These are phyloP conservation scores for Tulasnella calospora DNA, from an alignment of 768 basidiomycete genomes.

Conservation along the genomic window DNA sequence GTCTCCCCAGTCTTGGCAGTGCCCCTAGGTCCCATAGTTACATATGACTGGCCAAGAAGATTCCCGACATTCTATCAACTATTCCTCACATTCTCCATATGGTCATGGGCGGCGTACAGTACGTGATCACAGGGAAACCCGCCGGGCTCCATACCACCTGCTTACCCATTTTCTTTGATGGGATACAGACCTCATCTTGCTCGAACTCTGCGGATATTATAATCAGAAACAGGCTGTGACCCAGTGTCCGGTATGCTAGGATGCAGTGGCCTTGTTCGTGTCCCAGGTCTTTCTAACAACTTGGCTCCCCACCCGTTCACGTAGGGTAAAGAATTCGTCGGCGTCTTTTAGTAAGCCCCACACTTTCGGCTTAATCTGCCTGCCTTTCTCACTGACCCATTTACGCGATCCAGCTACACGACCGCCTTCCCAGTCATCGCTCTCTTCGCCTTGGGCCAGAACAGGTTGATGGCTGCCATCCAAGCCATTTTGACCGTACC, in stretches of 20 bases:
- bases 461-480: slow-evolving; percentile 32
- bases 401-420: slow-evolving; percentile 30
- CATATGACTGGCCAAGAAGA: slow-evolving; percentile 35
- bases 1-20: slow-evolving; percentile 29
- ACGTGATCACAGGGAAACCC: neutral
- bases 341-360: slow-evolving; percentile 29
- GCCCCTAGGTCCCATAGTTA: slow-evolving; percentile 35
- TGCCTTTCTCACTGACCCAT: neutral
- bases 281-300: neutral
- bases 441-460: slow-evolving; percentile 37
- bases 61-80: slow-evolving; percentile 34
- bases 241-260: slow-evolving; percentile 30
- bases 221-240: slow-evolving; percentile 1
- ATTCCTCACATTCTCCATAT: slow-evolving; percentile 33
- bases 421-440: slow-evolving; percentile 38
- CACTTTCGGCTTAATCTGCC: neutral
- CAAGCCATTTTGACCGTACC: neutral
- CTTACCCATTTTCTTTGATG: neutral
- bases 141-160: slow-evolving; percentile 5
- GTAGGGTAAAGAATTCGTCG: slow-evolving; percentile 36
- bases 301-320: neutral
- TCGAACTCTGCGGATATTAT: slow-evolving; percentile 33
- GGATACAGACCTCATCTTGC: slow-evolving; percentile 11
- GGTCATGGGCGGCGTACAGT: slow-evolving; percentile 31
- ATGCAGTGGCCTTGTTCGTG: neutral